Percentiles rank a stretch among this genome's conserved stretches.
Conservation (phyloP, 2,329 filamentous ascomycete species). For the Diaporthe nobilis region DNA sequence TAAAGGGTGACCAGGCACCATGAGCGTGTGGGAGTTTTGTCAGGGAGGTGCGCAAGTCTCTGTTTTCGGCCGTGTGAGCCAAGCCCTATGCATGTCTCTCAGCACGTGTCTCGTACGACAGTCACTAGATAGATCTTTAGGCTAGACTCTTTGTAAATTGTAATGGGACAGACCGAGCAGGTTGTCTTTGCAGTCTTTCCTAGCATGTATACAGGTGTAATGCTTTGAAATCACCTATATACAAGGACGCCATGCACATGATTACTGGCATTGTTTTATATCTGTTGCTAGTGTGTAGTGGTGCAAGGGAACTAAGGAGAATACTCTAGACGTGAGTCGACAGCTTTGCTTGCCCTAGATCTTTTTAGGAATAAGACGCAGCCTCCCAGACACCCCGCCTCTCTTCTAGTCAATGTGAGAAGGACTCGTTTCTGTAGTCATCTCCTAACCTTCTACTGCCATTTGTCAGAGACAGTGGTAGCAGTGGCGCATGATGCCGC, state of each 20-base stretch:
- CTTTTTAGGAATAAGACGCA: background rate
- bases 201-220: background rate
- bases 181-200: background rate
- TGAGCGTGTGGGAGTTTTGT: background rate
- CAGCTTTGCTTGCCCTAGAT: conserved; percentile 1
- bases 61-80: background rate
- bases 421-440: background rate
- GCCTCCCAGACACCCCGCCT: background rate
- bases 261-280: conserved; percentile 1
- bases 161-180: too few relatives aligned
- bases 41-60: background rate
- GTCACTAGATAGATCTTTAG: background rate
- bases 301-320: background rate
- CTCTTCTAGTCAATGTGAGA: too few relatives aligned
- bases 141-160: too few relatives aligned
- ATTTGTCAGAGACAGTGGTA: conserved; percentile 50
- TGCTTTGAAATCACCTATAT: background rate
- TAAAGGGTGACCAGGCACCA: background rate
- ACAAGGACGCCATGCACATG: background rate
- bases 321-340: conserved; percentile 20
- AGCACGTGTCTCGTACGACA: background rate
- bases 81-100: too few relatives aligned
- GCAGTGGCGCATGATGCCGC: conserved; percentile 49
- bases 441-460: conserved; percentile 46
- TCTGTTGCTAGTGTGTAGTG: background rate